Evolutionary conservation across 805 yeast species (phyloP).

Genomic region (Wickerhamiella occidentalis): DNA sequence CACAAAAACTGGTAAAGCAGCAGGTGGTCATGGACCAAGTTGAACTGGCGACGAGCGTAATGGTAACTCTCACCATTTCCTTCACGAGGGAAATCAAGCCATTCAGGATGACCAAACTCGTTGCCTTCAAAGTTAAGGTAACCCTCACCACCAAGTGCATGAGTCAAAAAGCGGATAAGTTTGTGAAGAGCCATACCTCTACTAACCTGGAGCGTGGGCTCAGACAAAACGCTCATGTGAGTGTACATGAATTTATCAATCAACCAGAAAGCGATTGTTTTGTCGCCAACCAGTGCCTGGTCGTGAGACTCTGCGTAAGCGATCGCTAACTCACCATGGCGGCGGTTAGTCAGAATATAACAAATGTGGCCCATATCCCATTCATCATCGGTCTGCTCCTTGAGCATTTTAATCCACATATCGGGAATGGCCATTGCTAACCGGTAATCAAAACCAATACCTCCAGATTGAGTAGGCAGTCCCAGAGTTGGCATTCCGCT

Average conservation of each 20-base stretch:
- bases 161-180: slow-evolving; percentile 76
- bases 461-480: slow-evolving; percentile 59
- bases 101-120: slow-evolving; percentile 97
- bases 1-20: slow-evolving; percentile 69
- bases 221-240: slow-evolving; percentile 70
- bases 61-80: slow-evolving; percentile 84
- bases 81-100: slow-evolving; percentile 92
- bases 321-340: slow-evolving; percentile 79
- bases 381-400: slow-evolving; percentile 72
- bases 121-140: slow-evolving; percentile 94
- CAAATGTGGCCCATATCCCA: slow-evolving; percentile 82
- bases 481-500: slow-evolving; percentile 96
- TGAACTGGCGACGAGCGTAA: slow-evolving; percentile 92
- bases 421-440: slow-evolving; percentile 96
- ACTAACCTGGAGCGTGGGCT: slow-evolving; percentile 65
- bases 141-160: slow-evolving; percentile 92
- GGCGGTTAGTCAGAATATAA: slow-evolving; percentile 72
- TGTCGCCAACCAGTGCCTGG: slow-evolving; percentile 95
- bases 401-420: slow-evolving; percentile 94
- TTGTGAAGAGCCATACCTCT: slow-evolving; percentile 88
- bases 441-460: slow-evolving; percentile 88
- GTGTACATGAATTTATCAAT: slow-evolving; percentile 99
- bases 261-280: slow-evolving; percentile 92
- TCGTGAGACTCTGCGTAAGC: slow-evolving; percentile 93
- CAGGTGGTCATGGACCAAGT: slow-evolving; percentile 65